These are phyloP conservation scores for Stachybotrys echinatus DNA, from an alignment of 2,329 filamentous ascomycete species.

Conservation along the genomic window DNA sequence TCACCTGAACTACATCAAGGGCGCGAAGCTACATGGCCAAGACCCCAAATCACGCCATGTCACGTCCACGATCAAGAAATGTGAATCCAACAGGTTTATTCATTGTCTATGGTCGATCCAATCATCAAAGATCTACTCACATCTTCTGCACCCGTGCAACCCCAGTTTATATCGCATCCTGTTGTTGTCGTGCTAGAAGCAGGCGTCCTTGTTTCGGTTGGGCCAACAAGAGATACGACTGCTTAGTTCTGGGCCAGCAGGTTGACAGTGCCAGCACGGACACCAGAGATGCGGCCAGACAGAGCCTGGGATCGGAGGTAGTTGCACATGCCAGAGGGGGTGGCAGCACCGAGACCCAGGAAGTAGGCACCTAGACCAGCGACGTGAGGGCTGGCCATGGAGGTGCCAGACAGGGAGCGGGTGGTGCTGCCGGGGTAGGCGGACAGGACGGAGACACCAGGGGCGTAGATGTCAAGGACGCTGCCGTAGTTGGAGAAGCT, in stretches of 20 bases:
- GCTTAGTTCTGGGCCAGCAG: conserved; percentile 15
- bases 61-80: background rate
- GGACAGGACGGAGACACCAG: conserved; percentile 40
- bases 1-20: too few relatives aligned
- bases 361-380: conserved; percentile 37
- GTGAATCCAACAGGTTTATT: background rate
- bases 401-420: conserved; percentile 38
- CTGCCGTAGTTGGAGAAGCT: conserved; percentile 48
- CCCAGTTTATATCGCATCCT: background rate
- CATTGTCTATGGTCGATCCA: background rate
- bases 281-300: conserved; percentile 24
- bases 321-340: conserved; percentile 9
- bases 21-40: too few relatives aligned
- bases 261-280: conserved; percentile 15
- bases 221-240: background rate
- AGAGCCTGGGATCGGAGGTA: conserved; percentile 27
- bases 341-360: conserved; percentile 29
- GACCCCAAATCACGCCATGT: too few relatives aligned
- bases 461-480: conserved; percentile 45
- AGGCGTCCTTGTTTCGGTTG: too few relatives aligned
- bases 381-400: conserved; percentile 40
- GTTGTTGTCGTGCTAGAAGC: background rate
- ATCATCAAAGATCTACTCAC: background rate
- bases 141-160: background rate
- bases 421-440: conserved; percentile 39